phyloP scores from a whole-genome alignment of 169 alveolate genomes.

The Blepharisma undulans region DNA sequence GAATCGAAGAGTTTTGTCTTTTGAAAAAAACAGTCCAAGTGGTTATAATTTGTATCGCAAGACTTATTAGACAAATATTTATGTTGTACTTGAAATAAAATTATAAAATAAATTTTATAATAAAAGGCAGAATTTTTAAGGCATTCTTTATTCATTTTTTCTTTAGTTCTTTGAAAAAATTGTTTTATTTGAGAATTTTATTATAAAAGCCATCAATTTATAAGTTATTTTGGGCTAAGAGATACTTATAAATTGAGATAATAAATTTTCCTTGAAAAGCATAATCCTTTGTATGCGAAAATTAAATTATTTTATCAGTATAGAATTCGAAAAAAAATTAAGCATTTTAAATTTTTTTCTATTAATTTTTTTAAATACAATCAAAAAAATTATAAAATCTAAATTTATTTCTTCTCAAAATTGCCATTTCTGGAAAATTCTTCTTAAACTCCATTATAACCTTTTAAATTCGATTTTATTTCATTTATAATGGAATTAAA shows the following conservation, averaged over 20 bases:
- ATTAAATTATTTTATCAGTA: no score
- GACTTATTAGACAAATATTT: background rate
- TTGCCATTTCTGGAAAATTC: background rate
- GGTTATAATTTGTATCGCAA: background rate
- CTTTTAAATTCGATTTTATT: background rate
- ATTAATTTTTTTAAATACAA: no score
- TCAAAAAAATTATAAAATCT: no score
- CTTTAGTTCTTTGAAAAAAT: no score
- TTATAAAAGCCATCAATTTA: background rate
- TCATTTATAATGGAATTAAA: constrained; percentile 2
- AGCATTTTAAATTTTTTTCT: no score
- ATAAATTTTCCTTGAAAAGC: no score
- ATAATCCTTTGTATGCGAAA: background rate
- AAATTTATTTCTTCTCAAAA: background rate
- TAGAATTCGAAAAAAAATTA: background rate
- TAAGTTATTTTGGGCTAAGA: no score
- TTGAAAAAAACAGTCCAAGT: background rate
- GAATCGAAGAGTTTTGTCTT: background rate
- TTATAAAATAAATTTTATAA: no score
- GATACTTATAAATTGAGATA: no score
- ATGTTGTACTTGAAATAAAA: no score
- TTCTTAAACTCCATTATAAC: background rate
- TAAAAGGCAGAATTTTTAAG: no score
- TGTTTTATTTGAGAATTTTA: background rate
- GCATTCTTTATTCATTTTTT: no score